Evolutionary conservation across 2,329 filamentous ascomycete species (phyloP).

Genomic region (Fusarium coicis): DNA sequence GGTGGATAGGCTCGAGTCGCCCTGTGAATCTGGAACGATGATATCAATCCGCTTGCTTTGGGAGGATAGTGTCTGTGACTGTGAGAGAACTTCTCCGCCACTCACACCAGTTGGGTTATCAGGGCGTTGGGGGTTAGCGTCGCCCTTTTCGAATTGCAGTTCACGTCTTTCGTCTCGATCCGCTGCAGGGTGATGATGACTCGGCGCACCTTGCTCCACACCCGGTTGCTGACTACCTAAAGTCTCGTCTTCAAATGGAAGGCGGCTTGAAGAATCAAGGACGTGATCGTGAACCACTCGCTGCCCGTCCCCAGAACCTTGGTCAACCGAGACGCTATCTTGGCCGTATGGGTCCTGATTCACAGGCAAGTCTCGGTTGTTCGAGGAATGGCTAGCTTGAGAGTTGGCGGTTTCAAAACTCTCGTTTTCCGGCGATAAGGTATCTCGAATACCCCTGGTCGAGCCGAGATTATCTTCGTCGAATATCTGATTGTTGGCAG

Average conservation of each 20-base stretch:
- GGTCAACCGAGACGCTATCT: not conserved
- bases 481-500: not conserved
- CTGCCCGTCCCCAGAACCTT: not conserved
- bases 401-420: conserved; percentile 9
- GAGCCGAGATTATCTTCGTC: not conserved
- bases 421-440: not conserved
- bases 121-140: not conserved
- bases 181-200: not conserved
- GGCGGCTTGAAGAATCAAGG: not conserved
- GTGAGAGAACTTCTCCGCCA: not conserved
- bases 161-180: not conserved
- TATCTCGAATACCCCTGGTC: not conserved
- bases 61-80: not conserved
- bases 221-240: not conserved
- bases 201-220: not conserved
- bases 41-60: conserved; percentile 4
- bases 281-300: not conserved
- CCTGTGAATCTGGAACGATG: conserved; percentile 40
- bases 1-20: conserved; percentile 19
- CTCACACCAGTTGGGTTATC: not conserved
- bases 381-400: not conserved
- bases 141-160: not conserved
- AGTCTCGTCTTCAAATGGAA: not conserved
- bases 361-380: not conserved
- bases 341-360: not conserved